Conservation (phyloP, 2,329 filamentous ascomycete genomes). For the Cladophialophora yegresii region DNA sequence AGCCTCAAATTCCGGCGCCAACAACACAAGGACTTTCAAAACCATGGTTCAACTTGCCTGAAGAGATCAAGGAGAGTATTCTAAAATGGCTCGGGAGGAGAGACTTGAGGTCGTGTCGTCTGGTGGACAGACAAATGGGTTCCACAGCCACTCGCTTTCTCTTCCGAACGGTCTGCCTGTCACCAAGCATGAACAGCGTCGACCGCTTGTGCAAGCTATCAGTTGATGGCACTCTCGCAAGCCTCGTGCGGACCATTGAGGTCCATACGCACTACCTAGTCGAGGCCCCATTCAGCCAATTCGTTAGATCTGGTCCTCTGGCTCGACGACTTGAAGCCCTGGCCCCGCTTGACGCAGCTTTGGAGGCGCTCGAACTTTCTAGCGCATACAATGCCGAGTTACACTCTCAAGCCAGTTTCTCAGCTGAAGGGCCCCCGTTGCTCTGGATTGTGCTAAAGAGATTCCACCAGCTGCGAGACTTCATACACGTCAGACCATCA, state of each 20-base stretch:
- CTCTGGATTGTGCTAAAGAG: background rate
- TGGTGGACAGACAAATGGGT: conserved; percentile 6
- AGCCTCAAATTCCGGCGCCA: background rate
- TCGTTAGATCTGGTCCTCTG: background rate
- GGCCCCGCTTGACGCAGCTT: conserved; percentile 6
- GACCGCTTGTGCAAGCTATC: conserved; percentile 5
- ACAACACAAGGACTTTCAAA: background rate
- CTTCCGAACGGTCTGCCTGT: conserved; percentile 10
- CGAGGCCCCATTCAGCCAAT: background rate
- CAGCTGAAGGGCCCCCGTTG: background rate
- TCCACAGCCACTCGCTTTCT: conserved; percentile 9
- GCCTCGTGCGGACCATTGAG: background rate
- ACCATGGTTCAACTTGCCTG: background rate
- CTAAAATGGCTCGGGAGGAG: background rate
- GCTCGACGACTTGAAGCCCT: background rate
- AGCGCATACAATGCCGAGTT: conserved; percentile 1
- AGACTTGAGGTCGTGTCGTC: conserved; percentile 12
- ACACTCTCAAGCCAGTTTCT: background rate
- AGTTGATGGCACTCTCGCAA: background rate
- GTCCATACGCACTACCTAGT: conserved; percentile 12
- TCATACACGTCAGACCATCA: background rate
- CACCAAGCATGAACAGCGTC: conserved; percentile 11
- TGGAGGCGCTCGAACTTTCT: background rate
- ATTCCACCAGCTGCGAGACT: conserved; percentile 4
- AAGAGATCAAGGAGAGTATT: conserved; percentile 11